Evolutionary conservation across 768 basidiomycete genomes (phyloP).

Genomic region (Lyophyllum shimeji): DNA sequence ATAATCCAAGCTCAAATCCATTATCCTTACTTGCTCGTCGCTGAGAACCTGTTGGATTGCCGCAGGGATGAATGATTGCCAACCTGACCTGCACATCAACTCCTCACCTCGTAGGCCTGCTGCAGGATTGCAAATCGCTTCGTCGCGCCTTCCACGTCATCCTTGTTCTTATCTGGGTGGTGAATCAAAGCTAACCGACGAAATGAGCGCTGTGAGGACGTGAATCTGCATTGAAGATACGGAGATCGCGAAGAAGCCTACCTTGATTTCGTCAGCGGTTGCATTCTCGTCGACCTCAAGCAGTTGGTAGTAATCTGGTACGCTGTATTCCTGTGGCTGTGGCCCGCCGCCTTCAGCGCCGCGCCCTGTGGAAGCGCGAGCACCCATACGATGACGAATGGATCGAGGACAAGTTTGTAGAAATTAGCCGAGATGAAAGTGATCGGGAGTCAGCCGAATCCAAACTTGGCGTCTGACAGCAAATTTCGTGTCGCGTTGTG

Average conservation of each 20-base stretch:
- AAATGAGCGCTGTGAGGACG: constrained; percentile 64
- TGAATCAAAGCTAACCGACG: constrained; percentile 80
- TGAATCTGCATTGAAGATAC: neutral
- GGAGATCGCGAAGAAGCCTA: constrained; percentile 19
- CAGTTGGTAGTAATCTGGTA: constrained; percentile 78
- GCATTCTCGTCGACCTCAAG: constrained; percentile 82
- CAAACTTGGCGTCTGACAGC: constrained; percentile 2
- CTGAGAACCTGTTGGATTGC: constrained; percentile 70
- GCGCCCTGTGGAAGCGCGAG: constrained; percentile 57
- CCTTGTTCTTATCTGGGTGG: constrained; percentile 86
- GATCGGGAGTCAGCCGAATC: constrained; percentile 14
- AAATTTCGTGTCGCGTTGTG: constrained; percentile 15
- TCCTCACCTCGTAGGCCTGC: constrained; percentile 89
- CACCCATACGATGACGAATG: constrained; percentile 52
- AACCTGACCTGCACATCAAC: neutral
- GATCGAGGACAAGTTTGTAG: neutral
- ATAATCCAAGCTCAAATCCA: neutral
- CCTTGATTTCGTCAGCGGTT: constrained; percentile 88
- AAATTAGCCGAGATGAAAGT: constrained; percentile 1
- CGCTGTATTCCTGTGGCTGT: constrained; percentile 18
- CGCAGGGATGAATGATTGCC: constrained; percentile 3
- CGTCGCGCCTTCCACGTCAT: constrained; percentile 84
- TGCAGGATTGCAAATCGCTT: constrained; percentile 85
- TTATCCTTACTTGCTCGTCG: constrained; percentile 80
- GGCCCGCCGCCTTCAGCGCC: constrained; percentile 15